Evolutionary conservation across 2,329 filamentous ascomycete genomes (phyloP).

Genomic region (Emmonsiellopsis sp.): DNA sequence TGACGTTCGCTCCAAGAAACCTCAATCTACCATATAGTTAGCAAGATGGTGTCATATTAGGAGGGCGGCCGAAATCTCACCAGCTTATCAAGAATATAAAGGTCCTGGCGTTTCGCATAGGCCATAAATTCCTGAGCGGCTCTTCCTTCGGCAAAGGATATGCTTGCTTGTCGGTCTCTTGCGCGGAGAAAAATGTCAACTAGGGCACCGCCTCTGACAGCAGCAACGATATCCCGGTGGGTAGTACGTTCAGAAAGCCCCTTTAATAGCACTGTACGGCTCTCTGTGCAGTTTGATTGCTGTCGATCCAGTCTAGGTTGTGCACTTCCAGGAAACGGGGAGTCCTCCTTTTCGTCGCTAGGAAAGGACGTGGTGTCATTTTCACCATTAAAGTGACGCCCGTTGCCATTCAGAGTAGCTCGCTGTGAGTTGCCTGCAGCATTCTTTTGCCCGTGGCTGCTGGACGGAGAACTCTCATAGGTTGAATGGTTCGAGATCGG

Average conservation of each 20-base stretch:
- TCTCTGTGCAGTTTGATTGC: conserved; percentile 12
- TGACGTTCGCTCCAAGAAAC: conserved; percentile 64
- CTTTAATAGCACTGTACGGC: conserved; percentile 44
- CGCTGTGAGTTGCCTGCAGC: not conserved
- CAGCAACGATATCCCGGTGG: conserved; percentile 55
- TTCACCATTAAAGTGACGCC: conserved; percentile 13
- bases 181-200: conserved; percentile 58
- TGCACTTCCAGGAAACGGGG: conserved; percentile 7
- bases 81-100: conserved; percentile 61
- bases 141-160: conserved; percentile 61
- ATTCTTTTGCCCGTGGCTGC: not conserved
- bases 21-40: conserved; percentile 46
- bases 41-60: conserved; percentile 1
- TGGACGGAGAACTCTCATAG: not conserved
- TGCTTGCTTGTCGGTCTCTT: conserved; percentile 50
- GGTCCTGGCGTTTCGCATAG: conserved; percentile 53
- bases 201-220: conserved; percentile 61
- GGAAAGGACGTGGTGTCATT: conserved; percentile 17
- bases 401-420: not conserved
- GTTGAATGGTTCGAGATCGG: not conserved
- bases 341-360: conserved; percentile 19
- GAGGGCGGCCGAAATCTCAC: conserved; percentile 36
- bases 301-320: conserved; percentile 13
- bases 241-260: conserved; percentile 55
- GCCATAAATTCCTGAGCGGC: conserved; percentile 58